Base-by-base conservation (phyloP, 73 alveolate species). In the Paramecium caudatum region DNA sequence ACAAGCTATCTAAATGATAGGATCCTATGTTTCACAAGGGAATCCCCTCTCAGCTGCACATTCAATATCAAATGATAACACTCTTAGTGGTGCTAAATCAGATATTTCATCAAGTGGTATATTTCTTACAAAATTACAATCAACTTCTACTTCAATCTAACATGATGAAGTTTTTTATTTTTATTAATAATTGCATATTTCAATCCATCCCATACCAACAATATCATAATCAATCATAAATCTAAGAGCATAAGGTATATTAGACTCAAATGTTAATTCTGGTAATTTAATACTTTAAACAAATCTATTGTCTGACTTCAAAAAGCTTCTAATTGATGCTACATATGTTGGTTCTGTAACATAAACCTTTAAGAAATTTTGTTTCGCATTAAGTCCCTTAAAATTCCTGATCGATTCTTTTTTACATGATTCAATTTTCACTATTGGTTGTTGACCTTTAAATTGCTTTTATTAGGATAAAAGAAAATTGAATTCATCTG, bases 61-160 rank as follows among this genome's bases (percentile, higher is more conserved):
- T 94, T 99, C 99, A 46, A 99, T 98, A 92, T 99, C 99, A 86
- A 98, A 98, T 19, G 99, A 96, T 62, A 99, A 95, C 12, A 99
- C 96, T 47, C 99, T 94, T 91, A 98, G 90, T 0, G 99, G 99
- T 6, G 99, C 99, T 55, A 99, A 93, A 55, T 94, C 94, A 23
- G 99, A 93, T 91, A 93, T 98, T 32, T 98, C 99, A 80, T 80
- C 97, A 5, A 96, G 91, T 80, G 96, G 91, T 82, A 90, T 94
- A 21, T 96, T 96, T 23, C 82, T 84, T 65, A 99, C 93, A 84
- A 91, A 88, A 19, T 95, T 84, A 69, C 95, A 97, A 55, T 92
- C 94, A 30, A 98, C 94, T 95, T 99, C 99, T 0, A 98, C 92
- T 91, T 98, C 99, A 6, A 98, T 91, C 91, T 98, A 98, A 84